Conservation (phyloP, 306 rosid genomes). For the Vachellia pachyceras region DNA sequence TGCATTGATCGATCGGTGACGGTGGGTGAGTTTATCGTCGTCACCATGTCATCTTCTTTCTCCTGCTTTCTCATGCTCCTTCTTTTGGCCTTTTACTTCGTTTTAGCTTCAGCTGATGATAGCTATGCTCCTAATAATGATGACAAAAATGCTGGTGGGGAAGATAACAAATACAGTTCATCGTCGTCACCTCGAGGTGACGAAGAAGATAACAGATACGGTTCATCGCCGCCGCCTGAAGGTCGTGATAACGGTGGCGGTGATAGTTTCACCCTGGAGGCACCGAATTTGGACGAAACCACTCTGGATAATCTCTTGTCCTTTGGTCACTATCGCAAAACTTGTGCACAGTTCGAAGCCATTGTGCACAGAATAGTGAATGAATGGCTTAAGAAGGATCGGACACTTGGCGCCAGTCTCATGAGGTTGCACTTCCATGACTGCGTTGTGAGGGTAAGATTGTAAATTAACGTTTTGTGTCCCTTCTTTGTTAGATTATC, state of each 20-base stretch:
- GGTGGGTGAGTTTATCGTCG: background rate
- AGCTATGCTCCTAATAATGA: background rate
- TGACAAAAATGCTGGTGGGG: background rate
- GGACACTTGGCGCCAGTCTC: slow-evolving; percentile 67
- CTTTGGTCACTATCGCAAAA: slow-evolving; percentile 54
- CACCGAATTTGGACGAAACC: slow-evolving; percentile 50
- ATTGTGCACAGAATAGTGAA: slow-evolving; percentile 56
- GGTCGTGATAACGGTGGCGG: background rate
- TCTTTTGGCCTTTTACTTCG: slow-evolving; percentile 38
- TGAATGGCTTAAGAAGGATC: slow-evolving; percentile 63
- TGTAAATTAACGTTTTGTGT: too few species aligned
- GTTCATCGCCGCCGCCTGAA: background rate
- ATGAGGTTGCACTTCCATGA: slow-evolving; percentile 89
- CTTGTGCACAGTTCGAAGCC: slow-evolving; percentile 69
- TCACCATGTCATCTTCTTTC: slow-evolving; percentile 11
- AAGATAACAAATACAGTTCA: background rate
- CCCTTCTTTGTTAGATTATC: too few species aligned
- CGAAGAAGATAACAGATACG: background rate
- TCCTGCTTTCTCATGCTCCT: slow-evolving; percentile 40
- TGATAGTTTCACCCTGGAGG: slow-evolving; percentile 38
- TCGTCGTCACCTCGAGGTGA: background rate
- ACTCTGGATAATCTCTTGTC: slow-evolving; percentile 56
- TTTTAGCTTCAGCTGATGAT: slow-evolving; percentile 44
- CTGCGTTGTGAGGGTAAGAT: slow-evolving; percentile 72
- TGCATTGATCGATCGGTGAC: background rate